phyloP scores from a whole-genome alignment of 306 rosid genomes.

The Hippophae gyantsensis region DNA sequence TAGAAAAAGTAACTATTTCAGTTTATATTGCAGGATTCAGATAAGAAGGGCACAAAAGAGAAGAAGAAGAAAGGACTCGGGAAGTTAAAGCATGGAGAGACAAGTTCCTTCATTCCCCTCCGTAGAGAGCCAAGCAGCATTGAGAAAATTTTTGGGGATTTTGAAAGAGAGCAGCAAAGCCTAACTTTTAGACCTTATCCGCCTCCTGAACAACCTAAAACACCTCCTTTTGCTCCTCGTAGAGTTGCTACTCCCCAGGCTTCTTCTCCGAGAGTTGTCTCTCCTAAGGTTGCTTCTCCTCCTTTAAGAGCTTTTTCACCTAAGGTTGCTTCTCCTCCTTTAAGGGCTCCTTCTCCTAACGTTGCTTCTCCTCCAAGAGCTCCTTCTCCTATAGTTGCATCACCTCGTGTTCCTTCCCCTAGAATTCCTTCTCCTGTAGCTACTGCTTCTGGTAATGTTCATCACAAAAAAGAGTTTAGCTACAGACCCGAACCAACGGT shows the following conservation, averaged over 20 bases:
- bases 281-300: slow-evolving; percentile 37
- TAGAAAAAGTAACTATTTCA: slow-evolving; percentile 12
- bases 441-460: slow-evolving; percentile 38
- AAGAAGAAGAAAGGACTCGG: slow-evolving; percentile 74
- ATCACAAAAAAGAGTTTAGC: slow-evolving; percentile 43
- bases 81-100: slow-evolving; percentile 67
- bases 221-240: slow-evolving; percentile 56
- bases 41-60: slow-evolving; percentile 58
- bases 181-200: slow-evolving; percentile 45
- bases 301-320: slow-evolving; percentile 39
- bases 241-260: slow-evolving; percentile 28
- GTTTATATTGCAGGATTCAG: slow-evolving; percentile 49
- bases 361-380: slow-evolving; percentile 10
- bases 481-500: slow-evolving; percentile 74
- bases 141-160: slow-evolving; percentile 90
- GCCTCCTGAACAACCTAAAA: slow-evolving; percentile 56
- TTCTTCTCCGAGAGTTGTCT: slow-evolving; percentile 40
- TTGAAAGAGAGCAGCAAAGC: slow-evolving; percentile 82
- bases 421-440: slow-evolving; percentile 39
- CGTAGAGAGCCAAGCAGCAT: slow-evolving; percentile 94
- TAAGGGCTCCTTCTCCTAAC: slow-evolving; percentile 32
- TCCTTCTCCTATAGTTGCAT: slow-evolving; percentile 36
- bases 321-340: slow-evolving; percentile 24
- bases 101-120: slow-evolving; percentile 76
- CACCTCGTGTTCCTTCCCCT: slow-evolving; percentile 20